Conservation (phyloP, 2,329 filamentous ascomycete species). For the Pseudocercospora cruenta region DNA sequence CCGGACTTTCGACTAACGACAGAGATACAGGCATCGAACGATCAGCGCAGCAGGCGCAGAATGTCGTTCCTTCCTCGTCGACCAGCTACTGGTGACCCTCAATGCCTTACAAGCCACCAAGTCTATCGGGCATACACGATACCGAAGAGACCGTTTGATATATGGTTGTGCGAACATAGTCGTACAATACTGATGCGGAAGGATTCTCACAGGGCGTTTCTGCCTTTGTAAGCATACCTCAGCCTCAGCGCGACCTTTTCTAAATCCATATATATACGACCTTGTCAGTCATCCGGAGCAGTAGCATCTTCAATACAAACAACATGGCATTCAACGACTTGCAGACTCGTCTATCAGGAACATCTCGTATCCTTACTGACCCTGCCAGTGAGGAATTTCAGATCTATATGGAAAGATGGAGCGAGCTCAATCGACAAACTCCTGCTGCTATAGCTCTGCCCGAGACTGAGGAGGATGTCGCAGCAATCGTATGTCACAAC, state of each 20-base stretch:
- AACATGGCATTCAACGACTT: neutral
- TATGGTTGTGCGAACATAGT: neutral
- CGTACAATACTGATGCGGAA: neutral
- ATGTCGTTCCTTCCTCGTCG: neutral
- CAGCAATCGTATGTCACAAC: neutral
- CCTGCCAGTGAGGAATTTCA: neutral
- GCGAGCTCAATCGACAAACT: neutral
- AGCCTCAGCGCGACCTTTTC: neutral
- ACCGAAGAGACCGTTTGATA: neutral
- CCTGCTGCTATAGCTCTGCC: conserved; percentile 9
- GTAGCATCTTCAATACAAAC: neutral
- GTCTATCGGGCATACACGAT: neutral
- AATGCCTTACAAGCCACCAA: neutral
- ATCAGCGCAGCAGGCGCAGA: too few species aligned
- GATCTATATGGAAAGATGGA: conserved; percentile 7
- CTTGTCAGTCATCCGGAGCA: neutral
- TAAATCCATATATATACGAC: neutral
- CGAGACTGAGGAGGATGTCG: neutral
- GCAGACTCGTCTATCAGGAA: neutral
- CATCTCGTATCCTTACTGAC: neutral
- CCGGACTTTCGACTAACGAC: too few species aligned
- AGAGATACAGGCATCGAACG: neutral
- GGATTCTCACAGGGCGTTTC: neutral
- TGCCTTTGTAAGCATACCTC: neutral
- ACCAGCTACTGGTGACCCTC: neutral